Evolutionary conservation across 2,329 filamentous ascomycete species (phyloP).

Genomic region (Zasmidium angulare): DNA sequence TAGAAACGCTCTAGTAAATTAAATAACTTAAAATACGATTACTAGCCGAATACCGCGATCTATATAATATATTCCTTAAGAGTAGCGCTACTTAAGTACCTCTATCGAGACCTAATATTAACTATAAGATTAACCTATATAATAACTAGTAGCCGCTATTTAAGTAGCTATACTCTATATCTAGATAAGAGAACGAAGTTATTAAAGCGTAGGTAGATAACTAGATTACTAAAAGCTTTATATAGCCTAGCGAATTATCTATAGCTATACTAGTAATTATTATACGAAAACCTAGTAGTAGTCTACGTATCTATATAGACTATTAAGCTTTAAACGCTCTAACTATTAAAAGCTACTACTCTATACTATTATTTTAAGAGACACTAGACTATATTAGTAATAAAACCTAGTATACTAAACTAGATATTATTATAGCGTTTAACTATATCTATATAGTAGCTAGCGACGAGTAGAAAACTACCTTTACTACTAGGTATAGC

Average conservation of each 20-base stretch:
- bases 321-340: constrained; percentile 1
- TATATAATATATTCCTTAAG: background rate
- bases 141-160: background rate
- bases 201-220: constrained; percentile 2
- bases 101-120: background rate
- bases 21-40: too few species aligned
- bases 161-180: constrained; percentile 1
- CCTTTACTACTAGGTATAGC: too few species aligned
- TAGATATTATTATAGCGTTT: too few species aligned
- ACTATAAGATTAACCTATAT: constrained; percentile 2
- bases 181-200: background rate
- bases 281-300: background rate
- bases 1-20: too few species aligned
- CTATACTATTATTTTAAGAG: background rate
- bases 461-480: too few species aligned
- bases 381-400: too few species aligned
- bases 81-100: background rate
- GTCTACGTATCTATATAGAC: background rate
- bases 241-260: background rate
- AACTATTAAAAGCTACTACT: constrained; percentile 3
- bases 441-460: too few species aligned
- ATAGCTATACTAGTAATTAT: background rate
- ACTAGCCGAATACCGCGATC: background rate
- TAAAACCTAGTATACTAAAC: too few species aligned
- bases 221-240: background rate